phyloP scores from a whole-genome alignment of 1,139 yeast species.

The Pneumocystis canis region DNA sequence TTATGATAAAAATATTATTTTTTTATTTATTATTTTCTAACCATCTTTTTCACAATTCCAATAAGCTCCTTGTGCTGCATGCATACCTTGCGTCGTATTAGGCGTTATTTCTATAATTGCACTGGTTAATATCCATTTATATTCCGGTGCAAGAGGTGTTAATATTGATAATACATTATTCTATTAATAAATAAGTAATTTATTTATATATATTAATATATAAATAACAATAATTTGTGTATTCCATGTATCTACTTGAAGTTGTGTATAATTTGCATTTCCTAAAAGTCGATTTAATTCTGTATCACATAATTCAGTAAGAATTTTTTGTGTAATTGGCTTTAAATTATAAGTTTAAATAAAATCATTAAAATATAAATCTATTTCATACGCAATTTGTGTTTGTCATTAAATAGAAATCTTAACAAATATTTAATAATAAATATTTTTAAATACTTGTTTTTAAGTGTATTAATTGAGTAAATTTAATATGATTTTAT shows the following conservation, averaged over 20 bases:
- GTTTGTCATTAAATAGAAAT: no score
- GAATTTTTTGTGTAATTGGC: neutral
- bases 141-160: neutral
- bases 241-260: neutral
- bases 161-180: neutral
- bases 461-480: no score
- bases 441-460: no score
- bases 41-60: neutral
- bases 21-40: neutral
- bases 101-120: neutral
- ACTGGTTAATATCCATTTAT: neutral
- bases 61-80: neutral
- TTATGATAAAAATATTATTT: neutral
- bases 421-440: no score
- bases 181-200: neutral
- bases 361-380: no score
- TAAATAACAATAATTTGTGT: neutral
- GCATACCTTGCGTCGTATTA: neutral
- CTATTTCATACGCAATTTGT: no score
- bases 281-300: neutral
- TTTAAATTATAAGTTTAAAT: no score
- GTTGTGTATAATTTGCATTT: neutral
- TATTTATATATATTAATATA: no score
- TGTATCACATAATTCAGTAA: neutral
- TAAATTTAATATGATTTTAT: no score